phyloP scores from a whole-genome alignment of 441 rosid species.

The Dalechampia spathulata region DNA sequence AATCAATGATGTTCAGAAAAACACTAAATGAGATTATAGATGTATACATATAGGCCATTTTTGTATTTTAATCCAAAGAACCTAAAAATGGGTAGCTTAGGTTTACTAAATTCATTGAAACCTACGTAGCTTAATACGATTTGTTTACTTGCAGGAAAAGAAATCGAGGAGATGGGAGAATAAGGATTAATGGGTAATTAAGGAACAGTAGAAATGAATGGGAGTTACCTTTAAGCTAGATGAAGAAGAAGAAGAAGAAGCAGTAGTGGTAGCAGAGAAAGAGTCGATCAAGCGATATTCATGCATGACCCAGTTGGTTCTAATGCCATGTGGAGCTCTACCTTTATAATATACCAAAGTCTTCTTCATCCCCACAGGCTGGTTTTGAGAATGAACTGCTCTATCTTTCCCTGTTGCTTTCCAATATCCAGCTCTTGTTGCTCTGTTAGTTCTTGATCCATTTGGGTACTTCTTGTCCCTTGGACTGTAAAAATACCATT shows the following conservation, averaged over 20 bases:
- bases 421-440: conserved; percentile 73
- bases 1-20: too few species aligned
- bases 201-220: too few species aligned
- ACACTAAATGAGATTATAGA: too few species aligned
- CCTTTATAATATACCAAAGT: conserved; percentile 66
- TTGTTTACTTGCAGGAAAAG: too few species aligned
- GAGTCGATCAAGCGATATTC: conserved; percentile 50
- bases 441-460: conserved; percentile 74
- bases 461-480: conserved; percentile 76
- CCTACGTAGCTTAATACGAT: too few species aligned
- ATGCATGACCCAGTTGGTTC: conserved; percentile 74
- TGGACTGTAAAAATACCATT: conserved; percentile 75
- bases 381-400: conserved; percentile 32
- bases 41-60: too few species aligned
- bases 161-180: too few species aligned
- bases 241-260: too few species aligned
- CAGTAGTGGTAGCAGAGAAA: conserved; percentile 9
- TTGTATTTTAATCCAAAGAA: too few species aligned
- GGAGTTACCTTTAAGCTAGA: conserved; percentile 26
- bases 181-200: too few species aligned
- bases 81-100: not conserved
- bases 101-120: not conserved
- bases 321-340: conserved; percentile 62
- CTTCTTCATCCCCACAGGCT: conserved; percentile 54
- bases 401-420: conserved; percentile 77